Evolutionary conservation across 805 yeast genomes (phyloP).

Genomic region (Kuraishia molischiana): DNA sequence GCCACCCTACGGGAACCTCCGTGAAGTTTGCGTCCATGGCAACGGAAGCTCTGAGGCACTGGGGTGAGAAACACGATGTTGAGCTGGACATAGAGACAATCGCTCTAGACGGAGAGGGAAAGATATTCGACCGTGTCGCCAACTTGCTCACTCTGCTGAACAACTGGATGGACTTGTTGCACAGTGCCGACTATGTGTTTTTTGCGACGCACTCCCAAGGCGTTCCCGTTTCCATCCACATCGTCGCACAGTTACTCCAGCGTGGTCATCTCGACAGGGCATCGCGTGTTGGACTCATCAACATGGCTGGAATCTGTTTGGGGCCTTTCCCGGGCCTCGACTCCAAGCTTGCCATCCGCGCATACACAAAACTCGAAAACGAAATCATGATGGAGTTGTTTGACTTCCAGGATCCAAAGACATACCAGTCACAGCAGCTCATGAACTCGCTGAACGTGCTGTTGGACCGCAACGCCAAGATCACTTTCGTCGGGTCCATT

Average conservation of each 20-base stretch:
- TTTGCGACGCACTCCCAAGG: conserved; percentile 92
- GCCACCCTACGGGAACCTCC: conserved; percentile 91
- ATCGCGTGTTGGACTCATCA: conserved; percentile 60
- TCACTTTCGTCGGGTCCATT: conserved; percentile 78
- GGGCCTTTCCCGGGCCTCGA: conserved; percentile 91
- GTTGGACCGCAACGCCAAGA: conserved; percentile 65
- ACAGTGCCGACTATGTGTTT: conserved; percentile 64
- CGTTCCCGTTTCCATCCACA: conserved; percentile 76
- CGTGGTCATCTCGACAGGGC: conserved; percentile 3
- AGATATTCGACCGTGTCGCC: conserved; percentile 71
- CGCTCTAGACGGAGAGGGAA: conserved; percentile 89
- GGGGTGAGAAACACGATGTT: conserved; percentile 35
- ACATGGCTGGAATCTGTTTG: conserved; percentile 87
- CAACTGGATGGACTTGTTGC: conserved; percentile 52
- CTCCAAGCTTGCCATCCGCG: conserved; percentile 69
- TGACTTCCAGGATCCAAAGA: conserved; percentile 71
- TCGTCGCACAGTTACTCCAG: conserved; percentile 22
- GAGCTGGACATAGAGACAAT: conserved; percentile 61
- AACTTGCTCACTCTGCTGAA: conserved; percentile 59
- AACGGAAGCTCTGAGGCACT: conserved; percentile 56
- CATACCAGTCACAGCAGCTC: conserved; percentile 60
- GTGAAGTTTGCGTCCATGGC: conserved; percentile 74
- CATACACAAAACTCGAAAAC: conserved; percentile 78
- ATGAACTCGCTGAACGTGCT: conserved; percentile 56
- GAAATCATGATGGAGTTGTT: conserved; percentile 81